Evolutionary conservation across 2,329 filamentous ascomycete genomes (phyloP).

Genomic region (Botrytis elliptica): DNA sequence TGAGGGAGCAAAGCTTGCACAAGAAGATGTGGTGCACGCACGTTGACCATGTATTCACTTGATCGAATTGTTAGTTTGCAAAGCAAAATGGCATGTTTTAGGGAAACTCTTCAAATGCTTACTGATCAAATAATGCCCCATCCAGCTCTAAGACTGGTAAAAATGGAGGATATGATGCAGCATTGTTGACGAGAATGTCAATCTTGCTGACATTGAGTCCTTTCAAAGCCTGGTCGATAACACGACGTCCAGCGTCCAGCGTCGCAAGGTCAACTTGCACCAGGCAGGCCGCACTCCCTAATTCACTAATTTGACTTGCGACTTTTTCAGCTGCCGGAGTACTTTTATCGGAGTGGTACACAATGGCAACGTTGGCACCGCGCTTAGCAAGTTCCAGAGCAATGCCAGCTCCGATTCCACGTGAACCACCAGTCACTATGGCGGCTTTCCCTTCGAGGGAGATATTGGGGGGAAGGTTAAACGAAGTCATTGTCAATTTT

Average conservation of each 20-base stretch:
- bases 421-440: conserved; percentile 44
- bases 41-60: conserved; percentile 42
- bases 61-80: not conserved
- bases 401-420: conserved; percentile 58
- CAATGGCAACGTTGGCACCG: conserved; percentile 56
- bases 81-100: not conserved
- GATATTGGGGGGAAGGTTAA: not conserved
- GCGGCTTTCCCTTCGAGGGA: conserved; percentile 24
- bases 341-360: conserved; percentile 49
- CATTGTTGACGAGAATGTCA: conserved; percentile 47
- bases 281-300: conserved; percentile 51
- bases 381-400: conserved; percentile 54
- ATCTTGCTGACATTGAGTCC: conserved; percentile 28
- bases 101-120: not conserved
- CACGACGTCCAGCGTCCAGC: conserved; percentile 41
- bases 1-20: conserved; percentile 53
- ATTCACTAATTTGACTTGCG: conserved; percentile 43
- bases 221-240: not conserved
- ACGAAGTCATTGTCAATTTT: not conserved
- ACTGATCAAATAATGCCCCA: not conserved
- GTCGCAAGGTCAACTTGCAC: conserved; percentile 53
- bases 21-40: conserved; percentile 53
- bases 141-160: not conserved
- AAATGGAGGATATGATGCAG: conserved; percentile 26
- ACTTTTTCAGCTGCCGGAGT: conserved; percentile 44